These are phyloP conservation scores for Helotiales sp. DNA, from an alignment of 2,329 filamentous ascomycete genomes.

Conservation along the genomic window DNA sequence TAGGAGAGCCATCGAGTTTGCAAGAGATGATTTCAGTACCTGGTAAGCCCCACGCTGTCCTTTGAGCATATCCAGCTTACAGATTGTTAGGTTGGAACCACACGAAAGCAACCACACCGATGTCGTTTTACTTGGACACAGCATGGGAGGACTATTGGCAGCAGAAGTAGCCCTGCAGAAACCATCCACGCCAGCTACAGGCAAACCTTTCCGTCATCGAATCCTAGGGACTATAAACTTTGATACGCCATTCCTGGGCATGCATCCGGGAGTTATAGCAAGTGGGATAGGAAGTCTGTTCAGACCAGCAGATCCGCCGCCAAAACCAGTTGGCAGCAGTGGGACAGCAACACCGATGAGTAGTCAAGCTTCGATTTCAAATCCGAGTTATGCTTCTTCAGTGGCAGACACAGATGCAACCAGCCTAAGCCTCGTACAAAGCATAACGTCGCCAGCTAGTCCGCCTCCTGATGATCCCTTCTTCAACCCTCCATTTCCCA, in stretches of 20 bases:
- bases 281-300: constrained; percentile 81
- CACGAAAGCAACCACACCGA: constrained; percentile 76
- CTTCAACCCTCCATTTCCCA: constrained; percentile 74
- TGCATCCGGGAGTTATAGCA: constrained; percentile 85
- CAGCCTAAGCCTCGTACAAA: constrained; percentile 26
- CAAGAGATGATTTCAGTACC: constrained; percentile 77
- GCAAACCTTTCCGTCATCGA: constrained; percentile 62
- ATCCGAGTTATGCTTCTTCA: constrained; percentile 24
- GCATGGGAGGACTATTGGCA: constrained; percentile 82
- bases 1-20: constrained; percentile 68
- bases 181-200: constrained; percentile 20
- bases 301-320: constrained; percentile 43
- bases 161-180: constrained; percentile 73
- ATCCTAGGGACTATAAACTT: constrained; percentile 81
- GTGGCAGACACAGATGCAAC: constrained; percentile 24
- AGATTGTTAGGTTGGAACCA: constrained; percentile 60
- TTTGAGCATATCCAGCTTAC: constrained; percentile 18
- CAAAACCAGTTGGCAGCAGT: constrained; percentile 14
- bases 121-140: constrained; percentile 81
- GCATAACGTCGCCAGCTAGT: constrained; percentile 27
- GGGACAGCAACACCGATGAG: constrained; percentile 21
- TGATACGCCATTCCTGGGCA: constrained; percentile 83
- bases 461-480: constrained; percentile 52
- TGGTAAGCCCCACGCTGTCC: constrained; percentile 52
- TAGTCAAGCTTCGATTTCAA: constrained; percentile 21